Evolutionary conservation across 768 basidiomycete genomes (phyloP).

Genomic region (Rhodotorula babjevae): DNA sequence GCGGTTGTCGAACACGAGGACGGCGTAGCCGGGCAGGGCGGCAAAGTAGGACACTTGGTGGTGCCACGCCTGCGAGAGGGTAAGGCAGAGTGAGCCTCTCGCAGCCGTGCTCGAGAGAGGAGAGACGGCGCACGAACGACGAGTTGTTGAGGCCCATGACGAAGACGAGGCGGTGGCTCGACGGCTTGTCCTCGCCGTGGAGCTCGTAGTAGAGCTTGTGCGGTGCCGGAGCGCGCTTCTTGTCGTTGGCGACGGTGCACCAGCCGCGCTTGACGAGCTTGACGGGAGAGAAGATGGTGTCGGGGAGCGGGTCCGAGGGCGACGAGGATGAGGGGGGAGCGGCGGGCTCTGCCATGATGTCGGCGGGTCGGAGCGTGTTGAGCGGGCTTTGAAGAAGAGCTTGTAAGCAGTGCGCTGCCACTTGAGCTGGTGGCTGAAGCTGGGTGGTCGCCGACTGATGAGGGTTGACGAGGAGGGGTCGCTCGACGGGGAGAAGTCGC

Average conservation of each 20-base stretch:
- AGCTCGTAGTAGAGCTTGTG: conserved; percentile 32
- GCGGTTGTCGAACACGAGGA: conserved; percentile 41
- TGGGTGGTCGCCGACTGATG: too few species aligned
- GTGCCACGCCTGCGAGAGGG: conserved; percentile 31
- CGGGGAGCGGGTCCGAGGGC: background rate
- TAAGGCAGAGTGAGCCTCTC: too few species aligned
- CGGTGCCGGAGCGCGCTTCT: background rate
- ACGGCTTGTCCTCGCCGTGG: conserved; percentile 13
- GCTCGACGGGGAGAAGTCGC: too few species aligned
- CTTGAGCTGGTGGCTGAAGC: too few species aligned
- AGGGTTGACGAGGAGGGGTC: too few species aligned
- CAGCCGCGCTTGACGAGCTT: conserved; percentile 18
- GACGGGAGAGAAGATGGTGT: conserved; percentile 6
- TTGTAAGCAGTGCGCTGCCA: too few species aligned
- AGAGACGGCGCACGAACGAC: conserved; percentile 1
- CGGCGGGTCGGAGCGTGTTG: too few species aligned
- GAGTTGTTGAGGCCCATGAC: conserved; percentile 35
- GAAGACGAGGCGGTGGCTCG: conserved; percentile 9
- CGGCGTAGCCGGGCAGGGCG: conserved; percentile 15
- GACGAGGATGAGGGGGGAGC: background rate
- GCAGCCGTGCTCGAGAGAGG: background rate
- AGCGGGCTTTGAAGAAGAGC: too few species aligned
- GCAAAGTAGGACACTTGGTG: conserved; percentile 34
- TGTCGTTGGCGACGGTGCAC: conserved; percentile 8
- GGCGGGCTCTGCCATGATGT: background rate